phyloP scores from a whole-genome alignment of 257 asterid species.

The Lithospermum erythrorhizon region DNA sequence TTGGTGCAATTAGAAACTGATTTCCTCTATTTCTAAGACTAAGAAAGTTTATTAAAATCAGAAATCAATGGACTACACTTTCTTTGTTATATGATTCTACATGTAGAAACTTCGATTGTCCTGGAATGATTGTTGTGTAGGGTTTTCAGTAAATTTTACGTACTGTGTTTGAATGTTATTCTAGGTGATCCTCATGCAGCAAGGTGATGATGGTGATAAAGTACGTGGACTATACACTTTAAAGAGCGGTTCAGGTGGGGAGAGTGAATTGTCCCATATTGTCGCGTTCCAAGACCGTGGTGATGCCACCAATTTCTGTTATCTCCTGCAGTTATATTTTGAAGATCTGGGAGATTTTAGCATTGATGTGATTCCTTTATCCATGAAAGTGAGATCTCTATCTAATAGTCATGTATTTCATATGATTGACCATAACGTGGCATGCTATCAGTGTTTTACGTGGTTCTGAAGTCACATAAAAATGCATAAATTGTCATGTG shows the following conservation, averaged over 20 bases:
- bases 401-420: background rate
- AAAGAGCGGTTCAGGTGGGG: slow-evolving; percentile 26
- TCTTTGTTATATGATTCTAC: background rate
- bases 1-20: background rate
- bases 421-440: background rate
- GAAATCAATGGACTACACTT: background rate
- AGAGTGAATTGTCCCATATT: slow-evolving; percentile 32
- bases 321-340: slow-evolving; percentile 58
- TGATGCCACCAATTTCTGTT: slow-evolving; percentile 78
- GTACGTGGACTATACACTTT: slow-evolving; percentile 43
- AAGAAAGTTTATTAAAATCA: background rate
- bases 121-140: background rate
- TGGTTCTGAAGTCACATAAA: background rate
- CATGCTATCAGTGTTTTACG: background rate
- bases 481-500: background rate
- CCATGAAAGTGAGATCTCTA: slow-evolving; percentile 45
- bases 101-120: background rate
- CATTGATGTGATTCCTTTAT: slow-evolving; percentile 57
- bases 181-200: slow-evolving; percentile 57
- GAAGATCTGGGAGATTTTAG: slow-evolving; percentile 51
- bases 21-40: background rate
- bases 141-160: background rate
- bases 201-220: slow-evolving; percentile 34
- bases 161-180: background rate
- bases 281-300: slow-evolving; percentile 74